These are phyloP conservation scores for Auriscalpium microsporum DNA, from an alignment of 768 basidiomycete genomes.

Conservation along the genomic window DNA sequence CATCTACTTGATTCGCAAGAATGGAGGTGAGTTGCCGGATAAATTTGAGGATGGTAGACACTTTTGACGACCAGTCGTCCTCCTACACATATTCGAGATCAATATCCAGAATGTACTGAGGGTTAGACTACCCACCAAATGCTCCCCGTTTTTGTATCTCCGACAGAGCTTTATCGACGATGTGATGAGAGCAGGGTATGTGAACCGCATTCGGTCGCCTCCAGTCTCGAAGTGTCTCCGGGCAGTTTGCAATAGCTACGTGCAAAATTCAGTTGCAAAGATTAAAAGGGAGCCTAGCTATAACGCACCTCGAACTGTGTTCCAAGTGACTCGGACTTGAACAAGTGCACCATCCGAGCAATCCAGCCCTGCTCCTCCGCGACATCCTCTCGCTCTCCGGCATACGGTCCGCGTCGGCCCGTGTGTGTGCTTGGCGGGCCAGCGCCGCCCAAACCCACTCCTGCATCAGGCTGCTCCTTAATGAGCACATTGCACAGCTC, in stretches of 20 bases:
- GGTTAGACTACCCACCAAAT: conserved; percentile 37
- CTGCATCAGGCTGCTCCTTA: conserved; percentile 66
- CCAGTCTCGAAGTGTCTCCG: conserved; percentile 85
- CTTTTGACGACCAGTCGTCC: conserved; percentile 78
- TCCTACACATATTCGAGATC: conserved; percentile 38
- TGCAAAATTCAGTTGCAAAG: neutral
- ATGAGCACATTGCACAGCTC: conserved; percentile 91
- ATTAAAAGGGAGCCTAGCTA: neutral
- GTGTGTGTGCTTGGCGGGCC: conserved; percentile 34
- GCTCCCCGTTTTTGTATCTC: conserved; percentile 79
- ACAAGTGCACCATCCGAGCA: conserved; percentile 94
- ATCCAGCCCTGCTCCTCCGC: conserved; percentile 99
- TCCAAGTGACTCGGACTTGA: conserved; percentile 78
- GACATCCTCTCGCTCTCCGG: conserved; percentile 77
- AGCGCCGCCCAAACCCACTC: conserved; percentile 18
- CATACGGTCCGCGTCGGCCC: conserved; percentile 44
- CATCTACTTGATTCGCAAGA: conserved; percentile 88
- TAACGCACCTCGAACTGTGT: conserved; percentile 82
- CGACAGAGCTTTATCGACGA: conserved; percentile 88
- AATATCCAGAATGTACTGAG: neutral
- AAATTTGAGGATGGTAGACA: conserved; percentile 87
- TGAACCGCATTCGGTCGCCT: conserved; percentile 92
- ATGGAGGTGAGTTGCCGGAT: conserved; percentile 89
- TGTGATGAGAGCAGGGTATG: conserved; percentile 93
- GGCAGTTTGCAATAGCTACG: conserved; percentile 83